Evolutionary conservation across 2,329 filamentous ascomycete genomes (phyloP), one percentile per base, ranked within the genome.

Genomic region (Trichoderma simmonsii): DNA sequence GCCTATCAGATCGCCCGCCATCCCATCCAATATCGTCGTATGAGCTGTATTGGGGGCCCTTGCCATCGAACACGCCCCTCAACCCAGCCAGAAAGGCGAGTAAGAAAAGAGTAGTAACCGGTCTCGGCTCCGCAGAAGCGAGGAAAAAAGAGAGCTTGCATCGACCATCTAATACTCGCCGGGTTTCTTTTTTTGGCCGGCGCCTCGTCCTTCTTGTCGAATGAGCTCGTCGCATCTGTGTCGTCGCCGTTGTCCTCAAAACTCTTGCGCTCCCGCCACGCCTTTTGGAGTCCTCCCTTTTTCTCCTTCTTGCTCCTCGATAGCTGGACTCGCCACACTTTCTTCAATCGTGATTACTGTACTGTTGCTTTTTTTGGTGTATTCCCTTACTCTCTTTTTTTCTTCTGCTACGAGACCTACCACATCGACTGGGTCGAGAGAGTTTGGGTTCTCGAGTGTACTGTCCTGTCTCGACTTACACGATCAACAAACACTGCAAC

Each of bases 281-380:
- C 75, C 77, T 75, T 54, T 78, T 76, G 78, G 61, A 34, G 54
- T 56, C 63, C 39, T 69, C 70, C 57, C 57, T 34, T 21, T 60
- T 77, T 77, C 75, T 74, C 76, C 80, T 79, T 84, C 81, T 77
- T 81, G 74, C 78, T 80, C 80, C 79, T 84, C 83, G 84, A 83
- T 83, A 89, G 87, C 87, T 88, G 87, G 87, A 82, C 86, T 89
- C 86, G 83, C 78, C 80, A 75, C 80, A 75, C 79, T 32, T 80
- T 77, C 79, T 77, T 77, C 75, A 76, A 77, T 80, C 75, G 75
- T 80, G 77, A 77, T 81, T 81, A 77, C 75, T 78, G 74, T 73
- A 65, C 32, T 32, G 56, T 15, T 62, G 54, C 32, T 71, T 68
- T 28, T 24, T 71, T 28, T 39, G 36, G 15, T 36, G n/a, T 15